Evolutionary conservation across 345 rosid species (phyloP), one percentile per base, ranked within the genome.

Genomic region (Eucalyptus pauciflora): DNA sequence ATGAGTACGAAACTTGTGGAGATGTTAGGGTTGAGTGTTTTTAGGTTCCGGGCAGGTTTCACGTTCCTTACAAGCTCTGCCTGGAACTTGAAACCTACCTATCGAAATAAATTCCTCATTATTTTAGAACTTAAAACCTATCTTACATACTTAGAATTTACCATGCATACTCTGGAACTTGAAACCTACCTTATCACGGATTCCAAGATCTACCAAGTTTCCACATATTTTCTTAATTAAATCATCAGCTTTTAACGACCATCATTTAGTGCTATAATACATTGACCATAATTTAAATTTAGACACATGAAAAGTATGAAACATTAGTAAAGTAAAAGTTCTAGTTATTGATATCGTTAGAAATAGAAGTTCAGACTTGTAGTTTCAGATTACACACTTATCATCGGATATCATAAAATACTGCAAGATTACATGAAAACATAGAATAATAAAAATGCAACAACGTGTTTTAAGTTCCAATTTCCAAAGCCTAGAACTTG

Each of bases 331-430:
- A 56, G 3, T 56, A 56, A 24, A 56, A 56, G 6, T 4, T 10
- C 1, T 0, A 56, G 0, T 56, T 1, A 56, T 56, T 22, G 2
- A 56, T 56, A 56, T 56, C 6, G 6, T 25, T 25, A 0, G 29
- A 24, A 56, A 56, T 24, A 0, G 0, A 10, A 56, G 13, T 25
- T 56, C 1, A 10, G 1, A 56, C 0, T 56, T 22, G 0, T 56
- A 0, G 3, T 24, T 56, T 22, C 3, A 24, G 0, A 56, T 56
- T 56, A 24, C 29, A 24, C 27, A 24, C 5, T 4, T 0, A 24
- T 56, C 62, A 56, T 56, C 1, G 0, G 1, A 56, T 56, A 22
- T 0, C 0, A 2, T 24, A 24, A 0, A 56, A 56, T 10, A 56
- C 0, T 0, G 0, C 62, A 22, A 25, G 29, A 56, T 24, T 56